phyloP scores from a whole-genome alignment of 225 moss, liverwort and hornwort species.

The Thuidium tamariscinum region DNA sequence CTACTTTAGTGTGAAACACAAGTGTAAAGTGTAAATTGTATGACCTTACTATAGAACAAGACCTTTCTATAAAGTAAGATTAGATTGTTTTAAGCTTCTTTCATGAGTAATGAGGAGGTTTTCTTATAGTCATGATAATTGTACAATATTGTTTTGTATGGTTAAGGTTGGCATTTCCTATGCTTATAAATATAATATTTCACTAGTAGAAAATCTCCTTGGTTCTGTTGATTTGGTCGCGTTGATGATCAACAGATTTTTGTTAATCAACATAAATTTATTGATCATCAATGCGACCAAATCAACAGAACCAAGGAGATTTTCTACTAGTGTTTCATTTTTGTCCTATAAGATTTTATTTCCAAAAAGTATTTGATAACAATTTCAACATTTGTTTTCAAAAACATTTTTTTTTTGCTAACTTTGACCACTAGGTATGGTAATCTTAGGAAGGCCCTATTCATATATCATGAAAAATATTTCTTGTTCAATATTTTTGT shows the following conservation, averaged over 20 bases:
- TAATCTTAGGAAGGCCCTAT: neutral
- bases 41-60: neutral
- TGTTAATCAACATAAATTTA: too few species aligned
- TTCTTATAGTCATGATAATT: neutral
- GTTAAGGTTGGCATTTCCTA: neutral
- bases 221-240: too few species aligned
- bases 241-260: too few species aligned
- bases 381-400: neutral
- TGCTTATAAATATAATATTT: too few species aligned
- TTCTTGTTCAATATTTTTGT: neutral
- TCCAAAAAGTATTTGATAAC: too few species aligned
- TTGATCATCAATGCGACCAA: too few species aligned
- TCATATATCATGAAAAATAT: fast-evolving
- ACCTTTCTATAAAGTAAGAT: neutral
- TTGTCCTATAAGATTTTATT: neutral
- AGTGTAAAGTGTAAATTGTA: neutral
- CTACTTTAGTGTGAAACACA: neutral
- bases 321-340: too few species aligned
- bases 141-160: fast-evolving
- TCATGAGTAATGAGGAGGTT: neutral
- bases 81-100: neutral
- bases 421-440: fast-evolving
- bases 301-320: too few species aligned
- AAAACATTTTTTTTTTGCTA: neutral
- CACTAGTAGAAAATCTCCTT: too few species aligned